Evolutionary conservation across 495 filamentous ascomycete species (phyloP), one percentile per base, ranked within the genome.

Genomic region (Podospora pseudoanserina): DNA sequence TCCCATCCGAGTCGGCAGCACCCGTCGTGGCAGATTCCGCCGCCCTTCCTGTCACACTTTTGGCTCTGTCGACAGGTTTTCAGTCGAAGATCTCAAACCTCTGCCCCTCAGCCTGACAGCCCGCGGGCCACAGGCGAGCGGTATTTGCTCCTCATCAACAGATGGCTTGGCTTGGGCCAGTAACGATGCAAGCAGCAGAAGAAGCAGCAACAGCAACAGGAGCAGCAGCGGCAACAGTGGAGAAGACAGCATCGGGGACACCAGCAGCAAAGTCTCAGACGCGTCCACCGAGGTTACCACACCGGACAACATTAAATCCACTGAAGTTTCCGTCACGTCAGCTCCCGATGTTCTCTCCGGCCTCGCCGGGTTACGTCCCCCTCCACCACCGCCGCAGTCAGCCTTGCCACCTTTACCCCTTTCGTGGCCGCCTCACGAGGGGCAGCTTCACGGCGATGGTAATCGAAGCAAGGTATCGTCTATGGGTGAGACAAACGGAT

Each of bases 31-130:
- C 1, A 20, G 55, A 15, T 20, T 20, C n/a, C 23, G n/a, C 18
- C 61, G 61, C 3, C 30, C 61, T 4, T 63, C 61, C 11, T 63
- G 61, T n/a, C 61, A 63, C 61, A 63, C 61, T 4, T 63, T 63
- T 44, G 61, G 61, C 20, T 11, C 61, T 6, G 19, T 44, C 13
- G 61, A 63, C 61, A 18, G 23, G 16, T 63, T 18, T 32, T 63
- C 61, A 5, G 20, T 63, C 11, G 61, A 63, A 49, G 27, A 28
- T 5, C 61, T 63, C 30, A 63, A 63, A n/a, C 61, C 61, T 18
- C 19, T 32, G 28, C 61, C 61, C 5, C 20, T 63, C 4, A 32
- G 13, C 49, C 3, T 63, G 55, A 7, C n/a, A 58, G n/a, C 55
- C n/a, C 55, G 5, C 55, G 55, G 13, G 18, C 23, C 23, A 2